Evolutionary conservation across 2,329 filamentous ascomycete genomes (phyloP).

Genomic region (Pseudogymnoascus sp.): DNA sequence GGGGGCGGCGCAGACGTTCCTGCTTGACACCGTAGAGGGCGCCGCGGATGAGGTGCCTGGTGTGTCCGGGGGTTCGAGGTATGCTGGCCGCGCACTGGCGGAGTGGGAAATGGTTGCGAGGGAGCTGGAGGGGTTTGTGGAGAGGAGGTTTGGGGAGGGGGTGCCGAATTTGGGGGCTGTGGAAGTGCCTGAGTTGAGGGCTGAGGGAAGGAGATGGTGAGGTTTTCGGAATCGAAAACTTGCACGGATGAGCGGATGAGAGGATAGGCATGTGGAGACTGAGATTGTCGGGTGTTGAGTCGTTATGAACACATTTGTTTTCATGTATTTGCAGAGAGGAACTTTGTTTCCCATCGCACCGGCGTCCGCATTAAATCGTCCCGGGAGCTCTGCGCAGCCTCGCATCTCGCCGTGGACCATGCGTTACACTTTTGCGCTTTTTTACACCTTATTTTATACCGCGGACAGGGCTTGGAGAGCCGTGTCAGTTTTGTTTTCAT

Average conservation of each 20-base stretch:
- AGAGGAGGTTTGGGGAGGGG: slow-evolving; percentile 66
- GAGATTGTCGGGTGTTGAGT: no score
- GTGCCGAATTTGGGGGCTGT: slow-evolving; percentile 57
- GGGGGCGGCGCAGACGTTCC: slow-evolving; percentile 56
- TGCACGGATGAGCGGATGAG: neutral
- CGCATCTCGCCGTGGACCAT: no score
- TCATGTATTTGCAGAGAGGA: neutral
- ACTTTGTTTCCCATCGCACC: neutral
- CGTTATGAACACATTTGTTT: neutral
- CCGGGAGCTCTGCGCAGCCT: neutral
- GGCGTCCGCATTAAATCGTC: neutral
- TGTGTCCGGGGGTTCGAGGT: slow-evolving; percentile 37
- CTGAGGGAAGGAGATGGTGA: slow-evolving; percentile 49
- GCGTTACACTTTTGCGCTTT: neutral
- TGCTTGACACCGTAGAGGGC: slow-evolving; percentile 34
- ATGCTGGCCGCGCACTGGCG: slow-evolving; percentile 64
- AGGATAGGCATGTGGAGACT: neutral
- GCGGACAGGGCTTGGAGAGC: neutral
- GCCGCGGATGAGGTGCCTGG: slow-evolving; percentile 21
- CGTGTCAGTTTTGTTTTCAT: neutral
- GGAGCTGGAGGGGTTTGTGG: slow-evolving; percentile 76
- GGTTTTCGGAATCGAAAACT: slow-evolving; percentile 2
- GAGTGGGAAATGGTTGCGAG: slow-evolving; percentile 70
- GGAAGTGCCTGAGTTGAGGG: slow-evolving; percentile 57
- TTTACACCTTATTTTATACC: neutral